Conservation (phyloP, 1,284 basidiomycete species). For the Tylopilus sp. region DNA sequence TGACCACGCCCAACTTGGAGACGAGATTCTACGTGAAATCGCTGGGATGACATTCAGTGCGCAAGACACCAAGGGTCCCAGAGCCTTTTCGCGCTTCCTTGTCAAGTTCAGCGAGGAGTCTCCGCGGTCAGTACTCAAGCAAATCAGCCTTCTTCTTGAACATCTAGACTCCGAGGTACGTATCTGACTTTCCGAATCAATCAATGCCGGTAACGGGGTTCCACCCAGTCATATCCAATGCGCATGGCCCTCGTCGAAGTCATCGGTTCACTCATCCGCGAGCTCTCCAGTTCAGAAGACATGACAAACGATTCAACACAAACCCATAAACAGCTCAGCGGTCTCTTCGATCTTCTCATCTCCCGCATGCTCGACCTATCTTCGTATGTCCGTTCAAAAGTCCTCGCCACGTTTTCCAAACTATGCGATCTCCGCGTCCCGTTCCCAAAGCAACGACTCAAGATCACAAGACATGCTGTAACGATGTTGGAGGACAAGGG, state of each 20-base stretch:
- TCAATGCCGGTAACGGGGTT: background rate
- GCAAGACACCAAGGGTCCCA: slow-evolving; percentile 85
- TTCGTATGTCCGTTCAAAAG: slow-evolving; percentile 89
- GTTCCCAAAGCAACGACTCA: slow-evolving; percentile 84
- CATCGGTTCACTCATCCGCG: slow-evolving; percentile 76
- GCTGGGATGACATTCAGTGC: slow-evolving; percentile 73
- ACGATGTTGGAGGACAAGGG: slow-evolving; percentile 89
- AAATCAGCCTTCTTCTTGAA: slow-evolving; percentile 84
- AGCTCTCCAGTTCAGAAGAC: slow-evolving; percentile 61
- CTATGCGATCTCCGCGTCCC: slow-evolving; percentile 69
- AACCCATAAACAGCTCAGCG: slow-evolving; percentile 78
- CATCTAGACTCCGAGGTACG: slow-evolving; percentile 91
- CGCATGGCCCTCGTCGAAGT: slow-evolving; percentile 90
- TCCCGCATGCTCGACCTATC: slow-evolving; percentile 88
- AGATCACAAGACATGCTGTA: slow-evolving; percentile 73
- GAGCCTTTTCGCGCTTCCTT: slow-evolving; percentile 84
- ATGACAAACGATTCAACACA: slow-evolving; percentile 50
- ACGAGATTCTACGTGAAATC: slow-evolving; percentile 87
- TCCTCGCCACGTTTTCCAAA: slow-evolving; percentile 73
- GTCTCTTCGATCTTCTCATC: slow-evolving; percentile 80
- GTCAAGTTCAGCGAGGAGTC: slow-evolving; percentile 77
- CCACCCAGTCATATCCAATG: slow-evolving; percentile 84
- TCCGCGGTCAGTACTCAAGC: slow-evolving; percentile 87
- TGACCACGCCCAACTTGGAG: slow-evolving; percentile 85
- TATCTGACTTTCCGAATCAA: background rate